Evolutionary conservation across 257 asterid genomes (phyloP).

Genomic region (Fraxinus cuspidata): DNA sequence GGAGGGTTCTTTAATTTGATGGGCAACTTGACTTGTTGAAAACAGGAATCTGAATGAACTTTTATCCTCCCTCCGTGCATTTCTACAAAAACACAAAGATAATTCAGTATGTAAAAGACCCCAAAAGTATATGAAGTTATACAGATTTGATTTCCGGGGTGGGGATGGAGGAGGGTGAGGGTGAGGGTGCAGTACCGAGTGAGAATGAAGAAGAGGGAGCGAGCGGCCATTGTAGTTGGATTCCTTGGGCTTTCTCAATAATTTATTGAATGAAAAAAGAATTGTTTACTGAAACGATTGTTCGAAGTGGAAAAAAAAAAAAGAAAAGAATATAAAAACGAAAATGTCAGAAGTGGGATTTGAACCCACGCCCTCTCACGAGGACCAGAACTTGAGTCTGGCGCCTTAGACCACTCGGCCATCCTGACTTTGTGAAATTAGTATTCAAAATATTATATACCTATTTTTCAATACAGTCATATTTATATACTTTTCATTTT

Average conservation of each 20-base stretch:
- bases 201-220: slow-evolving; percentile 57
- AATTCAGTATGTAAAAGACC: neutral
- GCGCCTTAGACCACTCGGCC: slow-evolving; percentile 87
- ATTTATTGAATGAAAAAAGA: neutral
- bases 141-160: neutral
- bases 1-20: slow-evolving; percentile 26
- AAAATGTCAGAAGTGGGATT: slow-evolving; percentile 48
- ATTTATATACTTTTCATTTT: too few species aligned
- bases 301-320: neutral
- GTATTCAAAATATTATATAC: too few species aligned
- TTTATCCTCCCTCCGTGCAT: slow-evolving; percentile 39
- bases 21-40: slow-evolving; percentile 45
- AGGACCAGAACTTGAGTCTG: slow-evolving; percentile 81
- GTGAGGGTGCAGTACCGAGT: slow-evolving; percentile 41
- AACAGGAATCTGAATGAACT: slow-evolving; percentile 50
- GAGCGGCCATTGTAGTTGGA: slow-evolving; percentile 62
- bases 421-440: slow-evolving; percentile 55
- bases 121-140: neutral
- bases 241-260: neutral
- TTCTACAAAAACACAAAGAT: slow-evolving; percentile 21
- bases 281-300: neutral
- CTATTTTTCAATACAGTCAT: too few species aligned
- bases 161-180: neutral
- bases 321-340: rapidly evolving
- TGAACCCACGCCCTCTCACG: slow-evolving; percentile 75